Base-by-base conservation (phyloP, 345 rosid genomes). In the Gossypium sturtianum region DNA sequence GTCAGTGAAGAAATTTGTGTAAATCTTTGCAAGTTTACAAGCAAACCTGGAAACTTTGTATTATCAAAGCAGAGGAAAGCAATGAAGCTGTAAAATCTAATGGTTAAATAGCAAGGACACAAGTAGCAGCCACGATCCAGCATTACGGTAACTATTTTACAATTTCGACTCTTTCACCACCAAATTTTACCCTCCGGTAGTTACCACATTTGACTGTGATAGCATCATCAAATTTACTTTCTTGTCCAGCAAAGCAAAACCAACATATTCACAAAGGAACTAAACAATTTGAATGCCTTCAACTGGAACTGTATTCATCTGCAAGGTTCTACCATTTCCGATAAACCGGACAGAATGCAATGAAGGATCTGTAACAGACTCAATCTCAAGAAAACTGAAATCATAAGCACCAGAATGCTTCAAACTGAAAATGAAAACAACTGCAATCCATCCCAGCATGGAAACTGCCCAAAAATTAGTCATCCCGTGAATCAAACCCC, bases 401-500 rank as follows among this genome's bases (percentile, higher is more conserved):
- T 93, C 93, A 82, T 86, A 93, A 20, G 99, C 88, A 73, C 98
- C 96, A 0, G 98, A 93, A 52, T 83, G 78, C 90, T 95, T 93
- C 90, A 95, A 83, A 83, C 99, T 95, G 81, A 86, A 84, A 60
- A 91, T 80, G 77, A 90, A 93, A 75, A 83, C 81, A n/a, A 89
- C 85, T 20, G 82, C 75, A 41, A 87, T 83, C 99, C 98, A 95
- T 71, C 93, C 94, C 76, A 95, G 78, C 86, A 91, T 86, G n/a
- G 96, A 91, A 78, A 90, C 58, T 44, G 98, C 96, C 99, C 99
- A 95, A 83, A 82, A 95, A 82, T 88, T 89, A 75, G 86, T 93
- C 99, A 95, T 95, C 76, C 99, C 99, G 13, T 89, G 91, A 78
- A 95, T 87, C 80, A 95, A 74, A 63, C 96, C 96, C 97, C 99